A percentile compares a stretch with the other conserved stretches of the same genome.
Conservation (phyloP, 306 rosid genomes). For the Neltuma alba region DNA sequence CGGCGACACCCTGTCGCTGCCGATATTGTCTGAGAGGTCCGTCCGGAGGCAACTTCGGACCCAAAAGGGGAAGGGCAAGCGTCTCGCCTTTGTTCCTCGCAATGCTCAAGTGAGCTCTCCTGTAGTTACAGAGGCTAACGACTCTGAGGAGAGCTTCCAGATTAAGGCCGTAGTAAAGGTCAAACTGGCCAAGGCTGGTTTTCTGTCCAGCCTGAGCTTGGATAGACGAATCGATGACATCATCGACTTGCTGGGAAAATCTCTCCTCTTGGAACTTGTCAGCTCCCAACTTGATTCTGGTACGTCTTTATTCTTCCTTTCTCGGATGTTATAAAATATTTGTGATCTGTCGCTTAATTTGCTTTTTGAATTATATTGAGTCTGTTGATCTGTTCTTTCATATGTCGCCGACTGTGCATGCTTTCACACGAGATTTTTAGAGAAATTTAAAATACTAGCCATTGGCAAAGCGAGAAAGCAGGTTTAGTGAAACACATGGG, state of each 20-base stretch:
- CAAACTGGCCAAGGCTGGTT: slow-evolving; percentile 37
- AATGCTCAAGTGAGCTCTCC: slow-evolving; percentile 20
- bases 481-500: not conserved
- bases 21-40: slow-evolving; percentile 14
- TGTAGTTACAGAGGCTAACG: not conserved
- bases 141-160: not conserved
- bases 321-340: not conserved
- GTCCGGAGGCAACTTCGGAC: not conserved
- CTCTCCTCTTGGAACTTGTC: slow-evolving; percentile 62
- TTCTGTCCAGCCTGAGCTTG: slow-evolving; percentile 52
- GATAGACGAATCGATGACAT: slow-evolving; percentile 56
- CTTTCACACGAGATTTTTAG: not conserved
- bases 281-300: slow-evolving; percentile 49
- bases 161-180: slow-evolving; percentile 44
- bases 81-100: not conserved
- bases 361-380: not conserved
- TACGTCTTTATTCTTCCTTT: slow-evolving; percentile 16
- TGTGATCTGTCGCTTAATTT: not conserved
- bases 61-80: slow-evolving; percentile 9
- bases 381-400: not conserved
- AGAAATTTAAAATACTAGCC: not conserved
- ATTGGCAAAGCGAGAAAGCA: not conserved
- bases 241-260: slow-evolving; percentile 70
- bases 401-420: not conserved
- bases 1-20: not conserved